Base-by-base conservation (phyloP, 2,329 filamentous ascomycete genomes). In the Huntiella moniliformis region DNA sequence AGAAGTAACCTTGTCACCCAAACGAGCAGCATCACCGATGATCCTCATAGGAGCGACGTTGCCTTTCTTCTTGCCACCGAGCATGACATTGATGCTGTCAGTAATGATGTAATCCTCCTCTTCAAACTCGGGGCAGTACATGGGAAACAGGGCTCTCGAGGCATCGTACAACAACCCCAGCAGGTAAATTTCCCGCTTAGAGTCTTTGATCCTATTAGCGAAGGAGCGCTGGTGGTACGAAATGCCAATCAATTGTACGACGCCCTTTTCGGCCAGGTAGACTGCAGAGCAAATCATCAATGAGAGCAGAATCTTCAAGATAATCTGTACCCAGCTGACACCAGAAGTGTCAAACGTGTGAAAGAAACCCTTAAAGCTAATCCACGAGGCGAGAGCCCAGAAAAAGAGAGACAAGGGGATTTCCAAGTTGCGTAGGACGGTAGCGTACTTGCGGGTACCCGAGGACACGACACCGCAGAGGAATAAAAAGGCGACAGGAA, bases 81-180 rank as follows among this genome's bases (percentile, higher is more conserved):
- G 66, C 52, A 75, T 70, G 39, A 84, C 65, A 55, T 86, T 74
- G 56, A 86, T 74, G 50, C 78, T 82, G 61, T 94, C 86, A 56
- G 82, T 83, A 58, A 98, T 95, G 55, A 85, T 69, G 57, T 87
- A 82, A 61, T 98, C 91, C 58, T 96, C 91, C 17, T 95, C 83
- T 13, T 73, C 69, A 55, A 98, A 96, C 55, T 96, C 88, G 17
- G 68, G 70, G 62, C 86, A 94, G 64, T 94, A 94, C 63, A 86
- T 81, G 18, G 91, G 91, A 57, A 96, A 98, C 43, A 96, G 68
- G 4, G 77, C 71, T 45, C 86, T 74, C 3, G 88, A 95, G 15
- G 87, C 86, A 52, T 96, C 87, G 60, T 92, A 95, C 46, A 98
- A 75, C 28, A 91, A 65, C 13, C 82, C 79, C 2, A 98, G 68